Evolutionary conservation across 116 monocot genomes (phyloP).

Genomic region (Phalaenopsis hybrid): DNA sequence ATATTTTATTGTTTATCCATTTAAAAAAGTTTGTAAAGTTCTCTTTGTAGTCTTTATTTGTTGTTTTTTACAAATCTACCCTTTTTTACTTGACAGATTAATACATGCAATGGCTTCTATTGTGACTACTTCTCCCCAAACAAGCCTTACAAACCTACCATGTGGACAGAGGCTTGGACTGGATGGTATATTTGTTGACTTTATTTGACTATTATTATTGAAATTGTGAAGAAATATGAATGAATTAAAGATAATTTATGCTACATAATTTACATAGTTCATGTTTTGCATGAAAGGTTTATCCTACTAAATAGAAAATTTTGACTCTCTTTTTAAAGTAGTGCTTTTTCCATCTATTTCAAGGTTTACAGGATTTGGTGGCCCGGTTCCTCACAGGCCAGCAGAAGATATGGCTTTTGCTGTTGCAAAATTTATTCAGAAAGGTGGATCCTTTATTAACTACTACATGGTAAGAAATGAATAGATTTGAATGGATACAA

Average conservation of each 20-base stretch:
- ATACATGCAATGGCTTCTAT: constrained; percentile 96
- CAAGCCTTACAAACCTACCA: constrained; percentile 74
- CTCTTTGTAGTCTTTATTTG: background rate
- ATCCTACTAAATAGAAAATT: background rate
- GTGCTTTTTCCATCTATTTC: background rate
- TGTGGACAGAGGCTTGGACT: constrained; percentile 99
- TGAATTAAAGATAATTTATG: background rate
- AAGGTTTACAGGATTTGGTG: constrained; percentile 85
- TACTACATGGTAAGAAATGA: constrained; percentile 75
- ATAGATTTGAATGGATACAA: background rate
- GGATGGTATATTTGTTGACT: constrained; percentile 49
- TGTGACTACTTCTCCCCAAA: constrained; percentile 92
- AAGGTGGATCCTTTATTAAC: constrained; percentile 85
- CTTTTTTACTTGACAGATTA: constrained; percentile 53
- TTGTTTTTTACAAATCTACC: background rate
- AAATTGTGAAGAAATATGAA: background rate
- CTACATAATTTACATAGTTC: background rate
- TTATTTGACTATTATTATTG: background rate
- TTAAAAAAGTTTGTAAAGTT: background rate
- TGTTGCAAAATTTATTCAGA: constrained; percentile 73
- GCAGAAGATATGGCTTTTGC: constrained; percentile 85
- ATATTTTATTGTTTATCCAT: background rate
- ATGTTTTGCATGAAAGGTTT: background rate
- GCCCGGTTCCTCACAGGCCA: constrained; percentile 65
- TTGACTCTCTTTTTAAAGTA: too few species aligned